Evolutionary conservation across 768 basidiomycete genomes (phyloP).

Genomic region (Hygrophorus pudorinus): DNA sequence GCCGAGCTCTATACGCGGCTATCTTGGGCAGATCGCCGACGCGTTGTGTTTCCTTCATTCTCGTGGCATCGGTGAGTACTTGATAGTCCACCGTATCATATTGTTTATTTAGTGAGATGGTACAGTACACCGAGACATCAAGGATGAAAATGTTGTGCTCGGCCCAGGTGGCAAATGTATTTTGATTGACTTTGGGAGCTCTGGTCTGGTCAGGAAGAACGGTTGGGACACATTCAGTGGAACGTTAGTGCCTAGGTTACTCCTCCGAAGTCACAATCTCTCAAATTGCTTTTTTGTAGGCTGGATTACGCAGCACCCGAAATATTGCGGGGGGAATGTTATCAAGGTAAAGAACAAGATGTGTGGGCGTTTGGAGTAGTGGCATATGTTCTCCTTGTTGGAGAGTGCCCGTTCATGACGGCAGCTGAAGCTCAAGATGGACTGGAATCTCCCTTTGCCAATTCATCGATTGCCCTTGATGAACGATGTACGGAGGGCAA

Average conservation of each 20-base stretch:
- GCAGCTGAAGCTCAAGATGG: conserved; percentile 88
- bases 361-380: conserved; percentile 98
- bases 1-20: conserved; percentile 60
- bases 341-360: conserved; percentile 94
- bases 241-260: conserved; percentile 50
- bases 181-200: conserved; percentile 95
- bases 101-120: conserved; percentile 7
- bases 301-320: conserved; percentile 95
- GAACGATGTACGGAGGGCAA: conserved; percentile 72
- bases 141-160: conserved; percentile 92
- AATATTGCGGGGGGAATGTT: conserved; percentile 89
- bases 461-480: conserved; percentile 66
- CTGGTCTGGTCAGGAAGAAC: conserved; percentile 69
- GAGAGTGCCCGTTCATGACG: conserved; percentile 88
- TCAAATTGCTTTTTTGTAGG: conserved; percentile 26
- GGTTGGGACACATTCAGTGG: conserved; percentile 93
- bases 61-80: conserved; percentile 73
- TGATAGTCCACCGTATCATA: not conserved
- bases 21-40: conserved; percentile 91
- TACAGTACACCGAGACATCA: conserved; percentile 87
- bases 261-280: conserved; percentile 1
- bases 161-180: conserved; percentile 76
- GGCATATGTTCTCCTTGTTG: conserved; percentile 86
- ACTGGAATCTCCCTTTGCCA: conserved; percentile 63
- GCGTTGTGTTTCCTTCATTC: conserved; percentile 82